Base-by-base conservation (phyloP, 805 yeast genomes). In the Ogataea populi-albae region DNA sequence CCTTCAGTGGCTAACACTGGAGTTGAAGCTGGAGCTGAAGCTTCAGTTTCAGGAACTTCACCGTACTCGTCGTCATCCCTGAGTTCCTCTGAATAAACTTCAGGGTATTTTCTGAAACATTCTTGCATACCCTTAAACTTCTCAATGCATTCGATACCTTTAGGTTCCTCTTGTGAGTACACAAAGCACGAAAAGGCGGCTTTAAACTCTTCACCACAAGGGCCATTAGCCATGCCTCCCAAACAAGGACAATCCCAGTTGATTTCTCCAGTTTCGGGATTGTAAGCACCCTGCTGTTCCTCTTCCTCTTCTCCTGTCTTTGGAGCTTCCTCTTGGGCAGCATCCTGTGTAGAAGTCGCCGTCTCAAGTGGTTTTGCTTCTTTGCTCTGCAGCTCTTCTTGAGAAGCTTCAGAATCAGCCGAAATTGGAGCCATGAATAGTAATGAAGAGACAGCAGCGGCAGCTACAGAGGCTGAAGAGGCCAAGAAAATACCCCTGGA, bases 221-320 rank as follows among this genome's bases (percentile, higher is more conserved):
- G 98, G 0, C 98, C 98, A 47, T 89, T 73, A 21, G 98, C 98
- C 97, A 93, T 87, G 26, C 98, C 98, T 22, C 98, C 98, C 32
- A 93, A 70, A 64, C 98, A 91, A n/a, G 98, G 98, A 63, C 98
- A 93, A 58, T 93, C 98, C 98, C 98, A 93, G 76, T 93, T 91
- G 65, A 93, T 93, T 61, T 91, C 98, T 20, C 98, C 98, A 3
- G 98, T 93, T 54, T 86, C 95, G 20, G 97, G 97, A 66, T 91
- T 78, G 65, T 78, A 91, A 4, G 98, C 96, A 24, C 87, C 84
- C 42, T 69, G 65, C 43, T 61, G 67, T 15, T 65, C 63, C 28
- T 64, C 72, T 28, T 65, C 69, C 26, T 56, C 62, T 32, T 56
- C 66, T 34, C 36, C 32, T 26, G 35, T 17, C 29, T 30, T 43